Evolutionary conservation across 2,329 filamentous ascomycete species (phyloP).

Genomic region (Bipolaris sorokiniana): DNA sequence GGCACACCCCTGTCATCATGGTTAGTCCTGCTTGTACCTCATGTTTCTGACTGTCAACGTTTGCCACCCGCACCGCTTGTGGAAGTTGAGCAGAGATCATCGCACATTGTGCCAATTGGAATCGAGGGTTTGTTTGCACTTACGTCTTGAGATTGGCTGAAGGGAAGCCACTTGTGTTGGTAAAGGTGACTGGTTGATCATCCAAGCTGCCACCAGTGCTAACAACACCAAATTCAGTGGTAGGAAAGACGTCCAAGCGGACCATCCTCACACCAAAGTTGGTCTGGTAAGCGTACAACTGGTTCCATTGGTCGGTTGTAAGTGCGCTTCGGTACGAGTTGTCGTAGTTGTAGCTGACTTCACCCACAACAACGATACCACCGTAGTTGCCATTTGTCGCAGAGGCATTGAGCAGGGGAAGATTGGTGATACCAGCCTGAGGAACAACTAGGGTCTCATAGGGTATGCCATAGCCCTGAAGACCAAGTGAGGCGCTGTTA

Average conservation of each 20-base stretch:
- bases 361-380: slow-evolving; percentile 62
- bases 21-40: slow-evolving; percentile 10
- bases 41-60: neutral
- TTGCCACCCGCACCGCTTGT: neutral
- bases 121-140: slow-evolving; percentile 14
- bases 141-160: slow-evolving; percentile 60
- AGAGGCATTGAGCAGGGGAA: slow-evolving; percentile 61
- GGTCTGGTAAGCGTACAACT: slow-evolving; percentile 64
- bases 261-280: slow-evolving; percentile 66
- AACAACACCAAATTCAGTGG: slow-evolving; percentile 55
- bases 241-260: slow-evolving; percentile 64
- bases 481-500: slow-evolving; percentile 60
- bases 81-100: neutral
- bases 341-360: slow-evolving; percentile 62
- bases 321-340: slow-evolving; percentile 59
- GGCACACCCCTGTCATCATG: slow-evolving; percentile 27
- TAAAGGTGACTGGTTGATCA: slow-evolving; percentile 56
- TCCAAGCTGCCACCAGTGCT: slow-evolving; percentile 44
- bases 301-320: slow-evolving; percentile 62
- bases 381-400: slow-evolving; percentile 62
- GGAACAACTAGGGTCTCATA: slow-evolving; percentile 63
- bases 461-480: slow-evolving; percentile 67
- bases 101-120: neutral
- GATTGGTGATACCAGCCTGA: slow-evolving; percentile 53
- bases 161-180: slow-evolving; percentile 60